A percentile compares a stretch with the other conserved stretches of the same genome.
Evolutionary conservation across 768 basidiomycete species (phyloP).

Genomic region (Daedaleopsis sinensis): DNA sequence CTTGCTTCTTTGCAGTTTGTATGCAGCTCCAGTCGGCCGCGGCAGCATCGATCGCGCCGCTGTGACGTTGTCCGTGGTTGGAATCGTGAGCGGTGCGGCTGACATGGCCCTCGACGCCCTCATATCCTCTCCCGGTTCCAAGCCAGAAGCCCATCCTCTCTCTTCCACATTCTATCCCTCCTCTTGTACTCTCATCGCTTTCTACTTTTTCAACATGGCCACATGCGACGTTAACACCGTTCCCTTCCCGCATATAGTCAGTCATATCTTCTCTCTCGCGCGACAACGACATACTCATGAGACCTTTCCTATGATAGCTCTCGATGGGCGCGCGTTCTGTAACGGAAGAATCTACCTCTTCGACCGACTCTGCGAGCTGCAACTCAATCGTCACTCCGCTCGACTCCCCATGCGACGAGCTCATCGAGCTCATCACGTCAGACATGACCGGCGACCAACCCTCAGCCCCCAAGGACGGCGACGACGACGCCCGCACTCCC

Average conservation of each 20-base stretch:
- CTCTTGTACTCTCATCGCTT: background rate
- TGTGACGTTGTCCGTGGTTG: no score
- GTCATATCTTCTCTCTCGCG: background rate
- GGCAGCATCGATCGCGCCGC: no score
- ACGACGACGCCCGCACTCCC: background rate
- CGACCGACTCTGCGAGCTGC: background rate
- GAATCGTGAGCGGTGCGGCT: no score
- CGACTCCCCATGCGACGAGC: background rate
- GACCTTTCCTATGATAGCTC: background rate
- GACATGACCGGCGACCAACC: background rate
- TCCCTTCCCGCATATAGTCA: background rate
- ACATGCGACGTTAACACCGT: background rate
- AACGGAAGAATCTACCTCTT: background rate
- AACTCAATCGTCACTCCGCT: background rate
- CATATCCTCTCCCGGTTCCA: background rate
- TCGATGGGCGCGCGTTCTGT: background rate
- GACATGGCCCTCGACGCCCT: no score
- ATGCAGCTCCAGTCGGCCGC: no score
- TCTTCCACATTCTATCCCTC: background rate
- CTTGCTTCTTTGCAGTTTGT: no score
- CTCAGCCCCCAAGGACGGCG: background rate
- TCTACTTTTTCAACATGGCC: background rate
- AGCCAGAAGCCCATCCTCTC: background rate
- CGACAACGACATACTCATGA: background rate
- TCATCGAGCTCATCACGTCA: background rate